phyloP scores from a whole-genome alignment of 805 yeast species.

The Zygoascus flipseniorum region DNA sequence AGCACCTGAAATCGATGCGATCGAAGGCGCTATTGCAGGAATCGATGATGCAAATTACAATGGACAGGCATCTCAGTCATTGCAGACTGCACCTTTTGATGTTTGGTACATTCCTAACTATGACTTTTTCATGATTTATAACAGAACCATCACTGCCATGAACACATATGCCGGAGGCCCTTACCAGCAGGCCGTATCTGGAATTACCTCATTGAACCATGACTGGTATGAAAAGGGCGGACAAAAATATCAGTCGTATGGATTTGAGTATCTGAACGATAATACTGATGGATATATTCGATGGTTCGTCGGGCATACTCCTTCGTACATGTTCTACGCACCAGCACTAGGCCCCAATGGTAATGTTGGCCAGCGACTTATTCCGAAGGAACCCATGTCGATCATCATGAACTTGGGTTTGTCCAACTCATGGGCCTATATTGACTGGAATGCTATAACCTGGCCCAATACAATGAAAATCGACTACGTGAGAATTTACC shows the following conservation, averaged over 20 bases:
- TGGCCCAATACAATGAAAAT: constrained; percentile 74
- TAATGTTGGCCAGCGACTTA: constrained; percentile 72
- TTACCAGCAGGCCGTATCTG: constrained; percentile 86
- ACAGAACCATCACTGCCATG: constrained; percentile 63
- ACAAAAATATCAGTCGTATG: constrained; percentile 57
- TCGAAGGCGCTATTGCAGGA: constrained; percentile 64
- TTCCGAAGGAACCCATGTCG: constrained; percentile 90
- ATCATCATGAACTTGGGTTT: constrained; percentile 81
- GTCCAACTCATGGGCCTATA: constrained; percentile 88
- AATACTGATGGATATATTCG: constrained; percentile 62
- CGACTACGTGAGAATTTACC: constrained; percentile 89
- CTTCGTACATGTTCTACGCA: constrained; percentile 67
- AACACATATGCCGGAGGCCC: constrained; percentile 91
- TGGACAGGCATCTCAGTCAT: constrained; percentile 84
- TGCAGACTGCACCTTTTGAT: constrained; percentile 90
- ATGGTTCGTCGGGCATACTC: constrained; percentile 79
- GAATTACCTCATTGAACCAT: constrained; percentile 64
- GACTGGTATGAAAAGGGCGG: constrained; percentile 79
- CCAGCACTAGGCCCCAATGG: constrained; percentile 84
- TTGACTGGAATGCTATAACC: constrained; percentile 69
- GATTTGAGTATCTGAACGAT: constrained; percentile 70
- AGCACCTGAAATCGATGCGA: constrained; percentile 88
- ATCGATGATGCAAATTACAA: constrained; percentile 32
- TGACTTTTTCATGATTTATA: constrained; percentile 64
- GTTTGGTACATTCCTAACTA: constrained; percentile 93